phyloP scores from a whole-genome alignment of 2,329 filamentous ascomycete species.

The Pseudopyrenochaeta lycopersici region DNA sequence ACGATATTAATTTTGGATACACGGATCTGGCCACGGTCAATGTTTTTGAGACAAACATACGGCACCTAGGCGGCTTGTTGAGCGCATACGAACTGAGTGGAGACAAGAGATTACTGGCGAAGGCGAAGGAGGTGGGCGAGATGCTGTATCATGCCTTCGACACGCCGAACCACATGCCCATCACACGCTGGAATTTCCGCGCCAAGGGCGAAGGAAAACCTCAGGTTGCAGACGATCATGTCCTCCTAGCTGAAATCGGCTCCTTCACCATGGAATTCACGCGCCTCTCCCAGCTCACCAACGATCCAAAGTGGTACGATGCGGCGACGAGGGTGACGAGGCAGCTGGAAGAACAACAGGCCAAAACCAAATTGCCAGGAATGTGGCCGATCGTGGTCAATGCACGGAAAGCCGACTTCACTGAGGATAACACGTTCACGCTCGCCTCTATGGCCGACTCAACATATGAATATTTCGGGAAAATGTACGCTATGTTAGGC shows the following conservation, averaged over 20 bases:
- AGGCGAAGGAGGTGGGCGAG: slow-evolving; percentile 81
- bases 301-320: slow-evolving; percentile 57
- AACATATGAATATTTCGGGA: slow-evolving; percentile 51
- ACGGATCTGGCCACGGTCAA: slow-evolving; percentile 53
- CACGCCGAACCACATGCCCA: slow-evolving; percentile 92
- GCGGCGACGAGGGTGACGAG: slow-evolving; percentile 55
- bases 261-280: slow-evolving; percentile 60
- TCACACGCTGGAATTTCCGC: slow-evolving; percentile 56
- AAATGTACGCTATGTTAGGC: slow-evolving; percentile 51
- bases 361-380: slow-evolving; percentile 54
- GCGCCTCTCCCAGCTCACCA: slow-evolving; percentile 55
- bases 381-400: slow-evolving; percentile 60
- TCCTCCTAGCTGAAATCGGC: slow-evolving; percentile 58
- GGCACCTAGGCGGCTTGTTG: slow-evolving; percentile 86
- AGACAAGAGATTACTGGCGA: slow-evolving; percentile 75
- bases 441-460: slow-evolving; percentile 51
- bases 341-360: slow-evolving; percentile 53
- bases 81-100: slow-evolving; percentile 87
- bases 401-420: slow-evolving; percentile 52
- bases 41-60: slow-evolving; percentile 66
- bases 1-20: slow-evolving; percentile 54
- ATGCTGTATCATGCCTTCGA: slow-evolving; percentile 85
- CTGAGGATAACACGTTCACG: slow-evolving; percentile 47
- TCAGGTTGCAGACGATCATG: slow-evolving; percentile 51
- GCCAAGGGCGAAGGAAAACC: slow-evolving; percentile 47